Evolutionary conservation across 148 eudicot genomes (phyloP).

Genomic region (Heliamphora exappendiculata): DNA sequence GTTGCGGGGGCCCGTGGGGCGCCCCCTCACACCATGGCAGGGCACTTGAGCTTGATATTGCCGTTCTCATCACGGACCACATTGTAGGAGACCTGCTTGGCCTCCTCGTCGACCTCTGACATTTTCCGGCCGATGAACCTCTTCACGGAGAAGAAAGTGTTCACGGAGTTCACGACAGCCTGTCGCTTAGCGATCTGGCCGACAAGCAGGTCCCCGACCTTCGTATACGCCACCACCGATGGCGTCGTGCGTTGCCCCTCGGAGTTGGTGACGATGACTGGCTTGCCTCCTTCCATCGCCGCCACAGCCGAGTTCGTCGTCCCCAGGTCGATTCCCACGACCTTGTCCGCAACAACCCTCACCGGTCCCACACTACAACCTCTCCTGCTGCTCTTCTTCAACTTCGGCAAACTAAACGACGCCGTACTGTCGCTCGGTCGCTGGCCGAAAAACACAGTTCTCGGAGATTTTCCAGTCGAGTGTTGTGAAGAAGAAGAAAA

Average conservation of each 20-base stretch:
- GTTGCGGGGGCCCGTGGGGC: no score
- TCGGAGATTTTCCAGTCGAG: slow-evolving; percentile 11
- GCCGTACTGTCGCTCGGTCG: not conserved
- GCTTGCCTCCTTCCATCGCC: slow-evolving; percentile 98
- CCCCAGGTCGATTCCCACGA: slow-evolving; percentile 91
- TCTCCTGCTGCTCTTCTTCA: slow-evolving; percentile 15
- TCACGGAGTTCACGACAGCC: slow-evolving; percentile 90
- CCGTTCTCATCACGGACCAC: slow-evolving; percentile 90
- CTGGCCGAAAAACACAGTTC: slow-evolving; percentile 37
- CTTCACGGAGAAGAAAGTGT: slow-evolving; percentile 85
- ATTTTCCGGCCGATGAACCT: slow-evolving; percentile 91
- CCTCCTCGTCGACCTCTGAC: slow-evolving; percentile 96
- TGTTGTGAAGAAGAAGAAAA: slow-evolving; percentile 14
- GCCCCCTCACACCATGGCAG: no score
- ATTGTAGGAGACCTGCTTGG: slow-evolving; percentile 77
- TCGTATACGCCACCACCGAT: slow-evolving; percentile 91
- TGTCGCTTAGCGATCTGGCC: slow-evolving; percentile 96
- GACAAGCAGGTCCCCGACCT: slow-evolving; percentile 69
- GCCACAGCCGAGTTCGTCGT: slow-evolving; percentile 96
- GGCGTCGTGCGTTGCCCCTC: slow-evolving; percentile 97
- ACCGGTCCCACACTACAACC: slow-evolving; percentile 22
- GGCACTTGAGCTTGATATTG: slow-evolving; percentile 90
- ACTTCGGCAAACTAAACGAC: slow-evolving; percentile 21
- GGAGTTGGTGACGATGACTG: slow-evolving; percentile 77
- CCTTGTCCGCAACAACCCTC: slow-evolving; percentile 66